Evolutionary conservation across 2,329 filamentous ascomycete species (phyloP), one percentile per base, ranked within the genome.

Genomic region (Neonectria faginata): DNA sequence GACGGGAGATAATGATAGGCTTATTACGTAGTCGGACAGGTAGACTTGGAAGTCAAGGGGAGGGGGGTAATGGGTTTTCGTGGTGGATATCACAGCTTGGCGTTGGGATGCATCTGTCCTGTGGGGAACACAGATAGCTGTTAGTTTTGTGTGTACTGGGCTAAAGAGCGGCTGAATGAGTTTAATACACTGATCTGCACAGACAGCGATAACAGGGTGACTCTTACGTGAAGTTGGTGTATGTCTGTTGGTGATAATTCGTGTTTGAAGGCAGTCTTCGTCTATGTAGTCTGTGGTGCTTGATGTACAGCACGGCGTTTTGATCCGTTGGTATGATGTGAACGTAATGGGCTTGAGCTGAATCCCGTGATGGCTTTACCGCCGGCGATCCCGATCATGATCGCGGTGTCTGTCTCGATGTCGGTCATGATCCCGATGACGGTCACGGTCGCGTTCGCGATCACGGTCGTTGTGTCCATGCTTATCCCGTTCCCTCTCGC

Each of bases 401-500:
- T 70, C 70, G 25, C 68, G 69, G 55, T 33, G 61, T 36, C 71
- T 67, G 27, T 73, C 67, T 55, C 72, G 67, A 44, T 72, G 63
- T 36, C 69, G 67, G 59, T 68, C 62, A 56, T 61, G 52, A 41
- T 73, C 71, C 45, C 67, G 64, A 50, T 71, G 53, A 57, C 65
- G 60, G 18, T 73, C 29, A 27, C 71, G 25, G 27, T 68, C 57
- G 58, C 74, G 69, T 69, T 77, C 66, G 20, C 73, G 67, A 41
- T 75, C 65, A 18, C 76, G 70, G 47, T 80, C 74, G 11, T 76
- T 73, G 50, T 81, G 75, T 41, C 77, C 70, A 65, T 80, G 72
- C 18, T 76, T 66, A 11, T 84, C 81, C 64, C 77, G 76, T 18
- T 81, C 78, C 53, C 74, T 72, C 48, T 78, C 77, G 78, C 69